Base-by-base conservation (phyloP, 768 basidiomycete genomes). In the Tulasnella sp. region DNA sequence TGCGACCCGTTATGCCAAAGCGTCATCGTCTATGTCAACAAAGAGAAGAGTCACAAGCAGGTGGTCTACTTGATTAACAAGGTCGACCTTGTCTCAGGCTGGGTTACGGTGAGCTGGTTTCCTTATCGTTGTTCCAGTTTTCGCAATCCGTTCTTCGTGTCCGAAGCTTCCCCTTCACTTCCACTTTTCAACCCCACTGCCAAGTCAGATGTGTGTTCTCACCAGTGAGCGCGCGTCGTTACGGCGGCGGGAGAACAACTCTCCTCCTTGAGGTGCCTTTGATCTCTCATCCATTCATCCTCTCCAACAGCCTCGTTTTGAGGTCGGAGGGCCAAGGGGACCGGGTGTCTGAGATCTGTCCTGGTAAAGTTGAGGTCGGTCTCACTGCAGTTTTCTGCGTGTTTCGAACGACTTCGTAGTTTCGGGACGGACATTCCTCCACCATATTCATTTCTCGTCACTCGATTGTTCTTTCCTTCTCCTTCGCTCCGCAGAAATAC, bases 11-110 rank as follows among this genome's bases (percentile, higher is more conserved):
- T 97, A 81, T 99, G 97, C 84, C 91, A 96, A 81, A 94, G 93
- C 15, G 93, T 97, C 17, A 87, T 99, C 71, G 94, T 96, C 78
- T 97, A 92, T 80, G 87, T 99, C 80, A 90, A 89, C 81, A 99
- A 97, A 83, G 97, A 99, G 85, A 98, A 98, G 83, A 88, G 93
- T 29, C 95, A 97, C 84, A 99, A 99, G 83, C 97, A 99, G 83
- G 89, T 99, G 76, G 93, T 99, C 3, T 90, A 98, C 76, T 88
- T 99, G 73, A 90, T 99, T 80, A 99, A 99, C 86, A 99, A 99
- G 85, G 97, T 97, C 81, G 97, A 99, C 84, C 85, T 99, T 75
- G 96, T 99, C 15, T 97, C 97, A 8, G 97, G 94, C 80, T 99
- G 97, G 97, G 97, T 97, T 54, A 98, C 97, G 11, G 96, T 96